Conservation (phyloP, 495 filamentous ascomycete species). For the Penicillium taxi region DNA sequence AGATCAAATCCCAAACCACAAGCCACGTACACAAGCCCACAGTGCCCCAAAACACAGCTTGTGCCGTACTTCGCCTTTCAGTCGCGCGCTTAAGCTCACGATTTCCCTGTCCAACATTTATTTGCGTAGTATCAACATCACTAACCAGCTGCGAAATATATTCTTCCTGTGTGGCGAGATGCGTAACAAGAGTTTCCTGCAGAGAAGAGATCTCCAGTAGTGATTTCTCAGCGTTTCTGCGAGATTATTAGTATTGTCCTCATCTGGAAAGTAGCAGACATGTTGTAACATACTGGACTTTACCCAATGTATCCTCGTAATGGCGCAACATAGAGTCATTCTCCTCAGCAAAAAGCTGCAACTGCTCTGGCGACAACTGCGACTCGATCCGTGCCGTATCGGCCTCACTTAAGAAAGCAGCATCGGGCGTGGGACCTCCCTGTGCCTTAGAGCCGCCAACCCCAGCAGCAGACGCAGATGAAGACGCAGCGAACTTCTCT, state of each 20-base stretch:
- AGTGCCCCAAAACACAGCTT: constrained; percentile 82
- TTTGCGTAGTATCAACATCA: constrained; percentile 69
- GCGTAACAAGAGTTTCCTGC: constrained; percentile 77
- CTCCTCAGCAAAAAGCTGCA: constrained; percentile 88
- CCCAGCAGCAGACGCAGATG: constrained; percentile 4
- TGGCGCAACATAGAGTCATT: constrained; percentile 88
- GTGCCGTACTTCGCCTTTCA: constrained; percentile 72
- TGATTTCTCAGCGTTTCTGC: constrained; percentile 80
- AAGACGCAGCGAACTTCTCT: constrained; percentile 14
- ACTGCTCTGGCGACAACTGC: constrained; percentile 69
- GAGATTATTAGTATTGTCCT: neutral
- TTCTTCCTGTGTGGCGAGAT: constrained; percentile 75
- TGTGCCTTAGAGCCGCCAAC: neutral
- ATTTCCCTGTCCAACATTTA: constrained; percentile 85
- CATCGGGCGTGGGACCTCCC: constrained; percentile 9
- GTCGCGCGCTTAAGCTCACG: constrained; percentile 81
- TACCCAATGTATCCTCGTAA: constrained; percentile 83
- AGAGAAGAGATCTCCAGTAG: constrained; percentile 88
- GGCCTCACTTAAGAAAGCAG: constrained; percentile 28
- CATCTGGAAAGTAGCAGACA: neutral
- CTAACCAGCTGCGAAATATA: constrained; percentile 82
- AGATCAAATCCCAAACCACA: constrained; percentile 88
- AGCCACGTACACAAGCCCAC: constrained; percentile 72
- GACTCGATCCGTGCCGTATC: constrained; percentile 46
- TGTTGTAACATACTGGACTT: constrained; percentile 65